Evolutionary conservation across 169 alveolate species (phyloP).

Genomic region (Miamiensis avidus): DNA sequence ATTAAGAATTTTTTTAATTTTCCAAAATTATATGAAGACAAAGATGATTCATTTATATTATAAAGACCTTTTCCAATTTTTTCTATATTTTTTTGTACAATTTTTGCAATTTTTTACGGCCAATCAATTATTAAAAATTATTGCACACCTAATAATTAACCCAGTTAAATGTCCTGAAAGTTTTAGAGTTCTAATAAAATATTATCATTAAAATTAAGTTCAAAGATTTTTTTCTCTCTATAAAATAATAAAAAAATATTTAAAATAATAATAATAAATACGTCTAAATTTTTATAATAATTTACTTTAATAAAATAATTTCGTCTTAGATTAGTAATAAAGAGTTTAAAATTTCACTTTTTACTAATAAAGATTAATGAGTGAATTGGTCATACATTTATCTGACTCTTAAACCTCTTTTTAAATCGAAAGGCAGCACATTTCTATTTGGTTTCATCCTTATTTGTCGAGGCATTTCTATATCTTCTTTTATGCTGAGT

Average conservation of each 20-base stretch:
- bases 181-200: conserved; percentile 89
- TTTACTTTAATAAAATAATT: conserved; percentile 87
- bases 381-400: too few species aligned
- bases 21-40: conserved; percentile 91
- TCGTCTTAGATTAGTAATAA: too few species aligned
- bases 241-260: conserved; percentile 82
- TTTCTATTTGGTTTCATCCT: too few species aligned
- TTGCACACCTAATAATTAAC: conserved; percentile 22
- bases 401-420: too few species aligned
- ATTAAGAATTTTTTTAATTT: conserved; percentile 89
- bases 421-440: too few species aligned
- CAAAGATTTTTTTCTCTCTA: conserved; percentile 87
- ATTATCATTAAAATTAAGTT: conserved; percentile 66
- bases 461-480: too few species aligned
- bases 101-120: conserved; percentile 83
- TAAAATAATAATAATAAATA: conserved; percentile 1
- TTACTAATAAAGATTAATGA: too few species aligned
- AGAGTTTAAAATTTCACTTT: too few species aligned
- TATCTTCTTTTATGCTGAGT: too few species aligned
- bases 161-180: conserved; percentile 75
- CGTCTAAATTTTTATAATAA: conserved; percentile 56
- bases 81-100: conserved; percentile 80
- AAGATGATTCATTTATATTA: conserved; percentile 87
- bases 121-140: conserved; percentile 26
- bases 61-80: conserved; percentile 95